Evolutionary conservation across 2,329 filamentous ascomycete genomes (phyloP).

Genomic region (Cordyceps pruinosa): DNA sequence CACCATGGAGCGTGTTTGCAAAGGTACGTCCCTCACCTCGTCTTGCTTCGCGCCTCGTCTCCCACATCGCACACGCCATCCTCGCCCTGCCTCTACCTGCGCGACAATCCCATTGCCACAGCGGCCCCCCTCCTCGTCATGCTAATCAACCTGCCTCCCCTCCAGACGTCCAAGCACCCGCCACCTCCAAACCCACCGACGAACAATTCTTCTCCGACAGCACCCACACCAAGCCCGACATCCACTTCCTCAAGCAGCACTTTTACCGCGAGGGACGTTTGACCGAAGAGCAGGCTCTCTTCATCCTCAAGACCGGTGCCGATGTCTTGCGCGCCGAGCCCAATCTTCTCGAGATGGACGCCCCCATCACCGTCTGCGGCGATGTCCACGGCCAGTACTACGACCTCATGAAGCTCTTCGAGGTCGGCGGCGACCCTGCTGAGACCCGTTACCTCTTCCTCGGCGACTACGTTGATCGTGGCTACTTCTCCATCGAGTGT

Average conservation of each 20-base stretch:
- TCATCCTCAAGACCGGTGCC: conserved; percentile 83
- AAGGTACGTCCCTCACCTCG: too few relatives aligned
- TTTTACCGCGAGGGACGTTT: conserved; percentile 96
- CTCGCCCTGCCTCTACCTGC: not conserved
- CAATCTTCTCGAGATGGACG: conserved; percentile 98
- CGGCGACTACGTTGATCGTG: conserved; percentile 95
- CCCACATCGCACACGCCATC: not conserved
- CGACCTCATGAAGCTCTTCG: conserved; percentile 98
- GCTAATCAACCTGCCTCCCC: not conserved
- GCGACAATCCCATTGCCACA: not conserved
- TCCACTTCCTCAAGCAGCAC: conserved; percentile 93
- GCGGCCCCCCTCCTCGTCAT: not conserved
- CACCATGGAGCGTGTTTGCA: conserved; percentile 93
- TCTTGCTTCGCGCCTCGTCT: too few relatives aligned
- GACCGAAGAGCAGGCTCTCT: conserved; percentile 94
- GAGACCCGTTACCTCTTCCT: conserved; percentile 96
- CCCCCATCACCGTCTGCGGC: conserved; percentile 95
- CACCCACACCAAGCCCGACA: conserved; percentile 80
- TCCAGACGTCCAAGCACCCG: conserved; percentile 92
- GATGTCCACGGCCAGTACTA: conserved; percentile 99
- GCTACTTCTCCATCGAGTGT: conserved; percentile 99
- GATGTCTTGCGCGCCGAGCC: conserved; percentile 85
- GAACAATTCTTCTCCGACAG: conserved; percentile 90
- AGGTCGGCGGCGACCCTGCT: conserved; percentile 92
- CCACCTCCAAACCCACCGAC: conserved; percentile 84